Evolutionary conservation across 768 basidiomycete genomes (phyloP), one percentile per base, ranked within the genome.

Genomic region (Lyophyllum semitale): DNA sequence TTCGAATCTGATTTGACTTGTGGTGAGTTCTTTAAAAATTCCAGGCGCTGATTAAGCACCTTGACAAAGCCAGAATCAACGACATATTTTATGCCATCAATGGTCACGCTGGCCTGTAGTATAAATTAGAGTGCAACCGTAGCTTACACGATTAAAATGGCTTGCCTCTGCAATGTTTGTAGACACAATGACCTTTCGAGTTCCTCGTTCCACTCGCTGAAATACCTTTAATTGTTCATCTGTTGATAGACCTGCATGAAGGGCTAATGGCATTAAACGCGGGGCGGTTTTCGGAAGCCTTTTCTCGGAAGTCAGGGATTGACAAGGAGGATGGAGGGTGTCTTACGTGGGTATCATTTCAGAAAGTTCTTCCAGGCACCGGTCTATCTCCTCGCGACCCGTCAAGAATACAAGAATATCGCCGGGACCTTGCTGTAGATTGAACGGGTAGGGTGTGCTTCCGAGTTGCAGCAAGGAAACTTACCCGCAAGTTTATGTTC

Each of bases 11-110:
- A 18, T 22, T 15, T 30, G 15, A 5, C 26, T 2, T 15, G 41
- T 12, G 32, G 41, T 12, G 32, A 33, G 38, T 20, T 17, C 15
- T 47, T 20, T 9, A 23, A n/a, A 27, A 38, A 25, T 1, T 27
- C 41, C 23, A 47, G 45, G 26, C 2, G 1, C 30, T 32, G 1
- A 33, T 22, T 38, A 22, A 56, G 20, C 61, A 93, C 94, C 83
- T 99, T 99, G 59, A 97, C 95, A 65, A 94, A 94, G 15, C 97
- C 97, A 55, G 86, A 87, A 64, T 99, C 97, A 3, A 98, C 80
- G 13, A 99, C 95, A 65, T 87, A 98, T 60, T 89, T 89, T 57
- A 98, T 87, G 3, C 95, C 95, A 38, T 98, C 93, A 53, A 99
- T 98, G 0, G 97, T 99, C 22, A 99, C 90, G 66, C 92, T 95